phyloP scores from a whole-genome alignment of 495 filamentous ascomycete species.

The Penicillium egyptiacum region DNA sequence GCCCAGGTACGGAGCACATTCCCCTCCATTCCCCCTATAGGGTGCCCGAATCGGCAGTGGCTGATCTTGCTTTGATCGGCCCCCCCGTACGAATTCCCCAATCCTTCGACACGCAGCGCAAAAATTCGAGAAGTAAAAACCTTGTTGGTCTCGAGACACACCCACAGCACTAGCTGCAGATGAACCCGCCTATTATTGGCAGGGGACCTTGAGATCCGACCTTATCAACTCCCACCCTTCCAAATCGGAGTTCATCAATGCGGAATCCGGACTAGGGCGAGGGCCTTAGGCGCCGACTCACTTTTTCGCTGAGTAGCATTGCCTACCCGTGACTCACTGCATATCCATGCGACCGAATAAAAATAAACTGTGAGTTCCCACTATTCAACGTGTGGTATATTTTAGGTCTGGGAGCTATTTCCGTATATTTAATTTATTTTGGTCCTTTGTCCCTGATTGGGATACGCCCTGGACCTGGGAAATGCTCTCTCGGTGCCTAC shows the following conservation, averaged over 20 bases:
- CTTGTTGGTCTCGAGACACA: conserved; percentile 20
- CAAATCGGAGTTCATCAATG: conserved; percentile 17
- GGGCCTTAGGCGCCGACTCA: background rate
- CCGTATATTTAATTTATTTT: background rate
- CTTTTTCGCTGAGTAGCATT: conserved; percentile 18
- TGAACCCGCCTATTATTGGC: conserved; percentile 19
- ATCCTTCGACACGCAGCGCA: conserved; percentile 16
- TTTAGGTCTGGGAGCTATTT: conserved; percentile 12
- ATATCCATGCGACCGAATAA: conserved; percentile 1
- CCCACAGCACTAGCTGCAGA: conserved; percentile 18
- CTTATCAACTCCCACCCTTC: conserved; percentile 12
- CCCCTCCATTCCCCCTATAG: conserved; percentile 10
- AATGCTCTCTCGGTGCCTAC: conserved; percentile 11
- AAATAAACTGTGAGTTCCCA: conserved; percentile 4
- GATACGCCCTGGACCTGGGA: background rate
- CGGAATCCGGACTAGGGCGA: conserved; percentile 21
- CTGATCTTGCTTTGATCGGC: conserved; percentile 15
- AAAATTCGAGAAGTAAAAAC: conserved; percentile 5
- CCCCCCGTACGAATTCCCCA: conserved; percentile 12
- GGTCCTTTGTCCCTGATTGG: background rate
- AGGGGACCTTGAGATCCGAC: conserved; percentile 19
- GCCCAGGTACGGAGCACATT: conserved; percentile 15
- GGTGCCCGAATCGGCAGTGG: conserved; percentile 13
- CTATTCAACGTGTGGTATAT: conserved; percentile 13
- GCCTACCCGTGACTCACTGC: conserved; percentile 17